phyloP scores from a whole-genome alignment of 805 yeast genomes.

The Teunomyces pallodes region DNA sequence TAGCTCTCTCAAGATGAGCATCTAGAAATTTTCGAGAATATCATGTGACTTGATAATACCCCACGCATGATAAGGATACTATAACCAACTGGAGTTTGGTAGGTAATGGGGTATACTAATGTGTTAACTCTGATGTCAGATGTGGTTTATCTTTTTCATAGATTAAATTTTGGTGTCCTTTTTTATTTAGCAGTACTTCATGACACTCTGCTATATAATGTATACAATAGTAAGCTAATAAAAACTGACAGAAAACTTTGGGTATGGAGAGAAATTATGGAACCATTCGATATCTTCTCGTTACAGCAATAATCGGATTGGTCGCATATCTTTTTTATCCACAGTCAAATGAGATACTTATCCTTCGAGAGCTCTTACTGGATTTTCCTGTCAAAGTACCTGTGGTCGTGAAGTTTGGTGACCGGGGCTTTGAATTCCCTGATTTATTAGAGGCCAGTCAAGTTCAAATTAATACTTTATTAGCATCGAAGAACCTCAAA shows the following conservation, averaged over 20 bases:
- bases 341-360: background rate
- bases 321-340: background rate
- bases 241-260: background rate
- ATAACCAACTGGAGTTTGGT: too few species aligned
- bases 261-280: background rate
- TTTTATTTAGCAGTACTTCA: too few species aligned
- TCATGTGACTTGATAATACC: background rate
- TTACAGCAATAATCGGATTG: background rate
- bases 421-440: constrained; percentile 54
- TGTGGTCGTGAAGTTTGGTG: constrained; percentile 19
- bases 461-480: constrained; percentile 27
- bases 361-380: constrained; percentile 19
- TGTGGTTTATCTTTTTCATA: too few species aligned
- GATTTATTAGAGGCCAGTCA: constrained; percentile 58
- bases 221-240: background rate
- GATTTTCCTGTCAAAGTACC: background rate
- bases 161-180: too few species aligned
- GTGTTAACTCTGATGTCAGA: too few species aligned
- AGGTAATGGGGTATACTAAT: too few species aligned
- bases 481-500: background rate
- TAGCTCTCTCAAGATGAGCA: background rate
- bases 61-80: too few species aligned
- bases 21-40: background rate
- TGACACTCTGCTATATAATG: too few species aligned
- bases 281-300: background rate